phyloP scores from a whole-genome alignment of 2,329 filamentous ascomycete species.

The Eutypella sp. region DNA sequence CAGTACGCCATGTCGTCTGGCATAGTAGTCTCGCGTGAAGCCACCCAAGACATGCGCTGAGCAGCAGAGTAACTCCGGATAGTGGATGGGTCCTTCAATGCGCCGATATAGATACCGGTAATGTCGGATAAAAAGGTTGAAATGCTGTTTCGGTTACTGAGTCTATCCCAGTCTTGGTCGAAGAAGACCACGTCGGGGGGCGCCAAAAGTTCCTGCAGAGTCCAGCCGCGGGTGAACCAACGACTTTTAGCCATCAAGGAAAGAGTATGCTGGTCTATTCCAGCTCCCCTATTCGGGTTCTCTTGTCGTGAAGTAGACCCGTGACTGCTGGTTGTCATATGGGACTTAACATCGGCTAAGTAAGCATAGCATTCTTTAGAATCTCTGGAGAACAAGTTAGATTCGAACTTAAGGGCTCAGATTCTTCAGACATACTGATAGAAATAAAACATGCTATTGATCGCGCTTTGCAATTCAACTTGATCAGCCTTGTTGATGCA shows the following conservation, averaged over 20 bases:
- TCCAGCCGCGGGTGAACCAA: constrained; percentile 25
- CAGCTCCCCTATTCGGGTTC: constrained; percentile 1
- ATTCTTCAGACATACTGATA: constrained; percentile 13
- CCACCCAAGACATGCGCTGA: constrained; percentile 36
- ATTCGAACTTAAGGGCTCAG: neutral
- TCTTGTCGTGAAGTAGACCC: neutral
- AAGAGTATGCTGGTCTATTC: constrained; percentile 3
- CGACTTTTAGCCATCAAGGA: constrained; percentile 11
- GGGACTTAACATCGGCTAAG: constrained; percentile 23
- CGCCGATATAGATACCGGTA: constrained; percentile 16
- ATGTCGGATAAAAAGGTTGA: constrained; percentile 6
- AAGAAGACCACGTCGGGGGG: constrained; percentile 19
- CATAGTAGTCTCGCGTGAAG: constrained; percentile 25
- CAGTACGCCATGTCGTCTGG: constrained; percentile 40
- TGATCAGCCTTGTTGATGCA: constrained; percentile 33
- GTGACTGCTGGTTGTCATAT: neutral
- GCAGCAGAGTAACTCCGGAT: constrained; percentile 24
- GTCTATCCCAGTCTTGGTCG: constrained; percentile 5
- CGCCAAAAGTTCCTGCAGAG: constrained; percentile 21
- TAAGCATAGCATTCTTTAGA: constrained; percentile 28
- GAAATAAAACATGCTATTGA: constrained; percentile 33
- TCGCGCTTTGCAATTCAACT: constrained; percentile 30
- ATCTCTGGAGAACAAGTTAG: constrained; percentile 4
- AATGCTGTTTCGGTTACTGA: constrained; percentile 9
- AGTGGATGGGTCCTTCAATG: constrained; percentile 9